Evolutionary conservation across 352 stramenopile species (phyloP), one percentile per base, ranked within the genome.

Genomic region (Pythium oligandrum): DNA sequence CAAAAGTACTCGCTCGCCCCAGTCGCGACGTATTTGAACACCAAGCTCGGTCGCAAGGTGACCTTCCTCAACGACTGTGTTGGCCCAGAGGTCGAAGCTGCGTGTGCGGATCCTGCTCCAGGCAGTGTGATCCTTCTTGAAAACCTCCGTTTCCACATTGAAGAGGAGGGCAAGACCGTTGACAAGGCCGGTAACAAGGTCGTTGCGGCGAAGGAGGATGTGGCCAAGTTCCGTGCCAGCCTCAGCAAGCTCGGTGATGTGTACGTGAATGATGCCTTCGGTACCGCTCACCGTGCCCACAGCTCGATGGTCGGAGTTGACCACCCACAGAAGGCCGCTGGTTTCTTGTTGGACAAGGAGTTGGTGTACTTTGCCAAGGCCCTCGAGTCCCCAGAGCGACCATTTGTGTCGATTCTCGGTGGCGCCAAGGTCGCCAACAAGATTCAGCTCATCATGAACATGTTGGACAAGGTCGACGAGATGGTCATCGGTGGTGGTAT

Each of bases 181-280:
- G 79, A 92, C 56, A 58, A 59, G 30, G 66, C 78, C 32, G 85
- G 83, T 43, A 92, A 93, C 53, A 96, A 96, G 72, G 88, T 88
- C 11, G 72, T 76, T 39, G 82, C 84, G 40, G 70, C 95, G 9
- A 98, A 98, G 63, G 98, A 99, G 70, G 90, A 96, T 57, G 78
- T 95, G 49, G 63, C 84, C 11, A 84, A 83, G 56, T 98, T 99
- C 64, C 88, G 93, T 44, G 83, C 78, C 73, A 96, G 71, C 62
- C 96, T 79, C 61, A 96, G 76, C 68, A 91, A 94, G 68, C 77
- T 96, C 38, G 96, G 93, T 17, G 96, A 99, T 71, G 88, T 99
- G 59, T 99, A 98, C 78, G 95, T 99, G 11, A 99, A 99, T 80
- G 97, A 99, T 73, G 98, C 98, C 32, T 99, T 99, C 75, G 98